Evolutionary conservation across 1,139 yeast species (phyloP).

Genomic region (Chernovozyma aurita): DNA sequence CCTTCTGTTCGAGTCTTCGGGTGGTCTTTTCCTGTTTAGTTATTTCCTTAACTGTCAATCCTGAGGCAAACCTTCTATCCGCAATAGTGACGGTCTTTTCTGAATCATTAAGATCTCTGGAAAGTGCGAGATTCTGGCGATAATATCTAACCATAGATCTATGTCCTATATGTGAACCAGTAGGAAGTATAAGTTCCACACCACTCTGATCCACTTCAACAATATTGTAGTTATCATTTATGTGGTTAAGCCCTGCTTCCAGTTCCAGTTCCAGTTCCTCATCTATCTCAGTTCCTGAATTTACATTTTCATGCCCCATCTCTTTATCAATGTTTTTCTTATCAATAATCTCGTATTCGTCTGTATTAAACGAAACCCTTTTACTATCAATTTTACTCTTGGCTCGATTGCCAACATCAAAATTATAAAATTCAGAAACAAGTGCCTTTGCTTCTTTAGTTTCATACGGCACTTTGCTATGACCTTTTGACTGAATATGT

Average conservation of each 20-base stretch:
- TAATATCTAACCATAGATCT: conserved; percentile 42
- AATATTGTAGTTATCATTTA: conserved; percentile 27
- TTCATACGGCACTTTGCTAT: conserved; percentile 52
- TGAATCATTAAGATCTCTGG: conserved; percentile 23
- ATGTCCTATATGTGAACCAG: conserved; percentile 48
- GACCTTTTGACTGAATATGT: conserved; percentile 49
- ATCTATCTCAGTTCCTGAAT: conserved; percentile 21
- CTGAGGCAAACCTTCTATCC: conserved; percentile 40
- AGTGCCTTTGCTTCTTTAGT: conserved; percentile 37
- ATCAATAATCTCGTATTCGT: conserved; percentile 6
- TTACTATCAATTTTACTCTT: conserved; percentile 12
- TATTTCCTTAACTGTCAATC: conserved; percentile 26
- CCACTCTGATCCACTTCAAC: conserved; percentile 38
- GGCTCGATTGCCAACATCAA: conserved; percentile 17
- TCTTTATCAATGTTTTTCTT: too few relatives aligned
- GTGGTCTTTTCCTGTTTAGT: conserved; percentile 33
- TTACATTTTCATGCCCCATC: conserved; percentile 12
- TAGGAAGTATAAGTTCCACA: conserved; percentile 40
- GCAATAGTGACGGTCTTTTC: conserved; percentile 34
- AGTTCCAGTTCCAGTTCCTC: conserved; percentile 20
- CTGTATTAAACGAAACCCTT: conserved; percentile 19
- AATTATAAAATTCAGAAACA: conserved; percentile 42
- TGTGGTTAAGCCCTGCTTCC: conserved; percentile 26
- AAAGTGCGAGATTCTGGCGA: conserved; percentile 32
- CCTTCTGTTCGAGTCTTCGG: conserved; percentile 21